These are phyloP conservation scores for Zygosaccharomyces gambellarensis DNA, from an alignment of 805 yeast species.

Conservation along the genomic window DNA sequence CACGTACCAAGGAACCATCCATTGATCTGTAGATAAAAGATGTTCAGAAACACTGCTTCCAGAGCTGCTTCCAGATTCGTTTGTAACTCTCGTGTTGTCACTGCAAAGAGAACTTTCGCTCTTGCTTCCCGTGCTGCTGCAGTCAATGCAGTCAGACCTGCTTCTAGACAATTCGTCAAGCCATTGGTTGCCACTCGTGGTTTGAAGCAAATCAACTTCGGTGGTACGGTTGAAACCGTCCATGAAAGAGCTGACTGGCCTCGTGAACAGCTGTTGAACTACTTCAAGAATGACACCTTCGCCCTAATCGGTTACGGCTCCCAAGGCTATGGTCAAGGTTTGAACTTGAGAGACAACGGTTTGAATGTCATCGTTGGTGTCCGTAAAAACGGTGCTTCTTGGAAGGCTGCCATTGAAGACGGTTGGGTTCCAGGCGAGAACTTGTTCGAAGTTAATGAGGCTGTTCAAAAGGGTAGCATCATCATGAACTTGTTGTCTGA, in stretches of 20 bases:
- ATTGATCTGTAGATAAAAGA: not conserved
- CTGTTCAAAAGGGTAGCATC: slow-evolving; percentile 85
- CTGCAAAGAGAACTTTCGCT: slow-evolving; percentile 65
- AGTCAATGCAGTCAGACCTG: slow-evolving; percentile 52
- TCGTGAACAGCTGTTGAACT: slow-evolving; percentile 87
- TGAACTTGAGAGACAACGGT: slow-evolving; percentile 98
- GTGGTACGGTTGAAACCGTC: slow-evolving; percentile 90
- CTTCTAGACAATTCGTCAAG: slow-evolving; percentile 45
- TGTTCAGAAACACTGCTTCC: slow-evolving; percentile 1
- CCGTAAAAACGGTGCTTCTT: slow-evolving; percentile 96
- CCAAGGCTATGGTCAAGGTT: slow-evolving; percentile 99
- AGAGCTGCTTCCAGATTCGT: slow-evolving; percentile 42
- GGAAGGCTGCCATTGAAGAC: slow-evolving; percentile 99
- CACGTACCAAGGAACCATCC: not conserved
- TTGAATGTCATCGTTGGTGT: slow-evolving; percentile 97
- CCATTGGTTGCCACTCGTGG: slow-evolving; percentile 72
- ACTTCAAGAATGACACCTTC: slow-evolving; percentile 96
- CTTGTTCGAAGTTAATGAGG: slow-evolving; percentile 92
- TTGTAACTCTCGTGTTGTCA: slow-evolving; percentile 40
- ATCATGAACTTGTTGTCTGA: slow-evolving; percentile 97
- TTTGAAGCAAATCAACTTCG: slow-evolving; percentile 93
- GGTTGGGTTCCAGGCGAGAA: slow-evolving; percentile 99
- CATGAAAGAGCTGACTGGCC: slow-evolving; percentile 99
- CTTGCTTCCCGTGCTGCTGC: slow-evolving; percentile 38
- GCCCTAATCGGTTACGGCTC: slow-evolving; percentile 99